Conservation (phyloP, 306 rosid species). For the Cyamopsis tetragonoloba region DNA sequence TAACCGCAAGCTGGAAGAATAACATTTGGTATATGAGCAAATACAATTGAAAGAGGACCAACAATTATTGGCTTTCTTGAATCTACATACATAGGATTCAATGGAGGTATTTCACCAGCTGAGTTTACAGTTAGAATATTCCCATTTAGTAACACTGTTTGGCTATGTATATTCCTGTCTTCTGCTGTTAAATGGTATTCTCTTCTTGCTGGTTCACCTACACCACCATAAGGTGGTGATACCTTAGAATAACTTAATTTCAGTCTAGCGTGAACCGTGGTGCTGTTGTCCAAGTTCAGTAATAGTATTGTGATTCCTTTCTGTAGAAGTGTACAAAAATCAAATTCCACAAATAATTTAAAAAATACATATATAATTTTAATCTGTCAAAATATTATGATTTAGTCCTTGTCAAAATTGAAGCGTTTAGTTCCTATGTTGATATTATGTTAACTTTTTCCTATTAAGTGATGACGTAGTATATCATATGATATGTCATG, state of each 20-base stretch:
- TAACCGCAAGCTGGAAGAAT: constrained; percentile 56
- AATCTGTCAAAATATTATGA: no score
- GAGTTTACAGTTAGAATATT: constrained; percentile 52
- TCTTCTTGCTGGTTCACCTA: constrained; percentile 42
- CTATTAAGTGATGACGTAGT: no score
- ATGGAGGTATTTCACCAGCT: constrained; percentile 64
- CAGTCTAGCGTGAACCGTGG: constrained; percentile 38
- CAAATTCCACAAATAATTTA: background rate
- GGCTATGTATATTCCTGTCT: constrained; percentile 73
- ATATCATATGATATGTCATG: no score
- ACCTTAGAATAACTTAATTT: constrained; percentile 26
- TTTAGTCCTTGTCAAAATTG: no score
- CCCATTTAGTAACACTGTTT: constrained; percentile 71
- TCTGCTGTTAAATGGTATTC: constrained; percentile 76
- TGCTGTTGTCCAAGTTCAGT: constrained; percentile 58
- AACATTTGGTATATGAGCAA: constrained; percentile 71
- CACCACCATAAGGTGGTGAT: constrained; percentile 11
- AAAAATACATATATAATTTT: background rate
- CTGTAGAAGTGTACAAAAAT: constrained; percentile 42
- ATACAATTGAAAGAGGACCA: constrained; percentile 74
- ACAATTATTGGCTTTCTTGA: constrained; percentile 58
- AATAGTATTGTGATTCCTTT: constrained; percentile 73
- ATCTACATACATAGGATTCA: constrained; percentile 58
- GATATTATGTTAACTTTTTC: no score
- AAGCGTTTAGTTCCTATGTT: no score